Evolutionary conservation across 495 filamentous ascomycete genomes (phyloP), one percentile per base, ranked within the genome.

Genomic region (Penicillium cataractarum): DNA sequence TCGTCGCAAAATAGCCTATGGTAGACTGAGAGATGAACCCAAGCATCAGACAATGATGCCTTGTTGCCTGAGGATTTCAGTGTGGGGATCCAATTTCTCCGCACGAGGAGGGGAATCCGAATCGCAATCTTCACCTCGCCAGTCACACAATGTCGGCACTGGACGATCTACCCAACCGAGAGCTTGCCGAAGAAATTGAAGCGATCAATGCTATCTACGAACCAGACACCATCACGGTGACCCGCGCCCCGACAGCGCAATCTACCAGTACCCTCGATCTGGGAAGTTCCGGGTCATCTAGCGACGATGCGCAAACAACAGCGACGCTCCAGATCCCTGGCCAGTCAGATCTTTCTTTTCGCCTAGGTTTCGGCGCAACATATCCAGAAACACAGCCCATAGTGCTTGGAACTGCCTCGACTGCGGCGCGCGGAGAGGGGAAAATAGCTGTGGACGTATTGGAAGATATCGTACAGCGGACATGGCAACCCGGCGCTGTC

Each of bases 181-280:
- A 94, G 35, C 86, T 97, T 24, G 71, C 70, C 40, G 91, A 97
- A 76, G 95, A 99, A 77, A 79, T 94, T 17, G 89, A 90, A 69
- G 92, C 91, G 53, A 91, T 99, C 63, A 97, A 95, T 73, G 91
- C 94, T 22, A 99, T 99, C 65, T 99, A 96, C 77, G 90, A 88
- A 24, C 83, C 86, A 17, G 76, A 81, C 42, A 90, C 90, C 6
- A 76, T 97, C 24, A 66, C 73, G 7, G 55, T 80, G 22, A 74
- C 64, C 65, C 75, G 73, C 17, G 58, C 83, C 78, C 17, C 83
- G 22, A 44, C 66, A 24, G 19, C 65, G 77, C 73, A 56, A 42
- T 4, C 78, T 77, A 73, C 86, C 78, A 71, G 79, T 57, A 76
- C 81, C 9, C 66, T 82, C 19, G 76, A 80, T 62, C 56, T 77